Evolutionary conservation across 2,329 filamentous ascomycete species (phyloP).

Genomic region (Monilinia laxa): DNA sequence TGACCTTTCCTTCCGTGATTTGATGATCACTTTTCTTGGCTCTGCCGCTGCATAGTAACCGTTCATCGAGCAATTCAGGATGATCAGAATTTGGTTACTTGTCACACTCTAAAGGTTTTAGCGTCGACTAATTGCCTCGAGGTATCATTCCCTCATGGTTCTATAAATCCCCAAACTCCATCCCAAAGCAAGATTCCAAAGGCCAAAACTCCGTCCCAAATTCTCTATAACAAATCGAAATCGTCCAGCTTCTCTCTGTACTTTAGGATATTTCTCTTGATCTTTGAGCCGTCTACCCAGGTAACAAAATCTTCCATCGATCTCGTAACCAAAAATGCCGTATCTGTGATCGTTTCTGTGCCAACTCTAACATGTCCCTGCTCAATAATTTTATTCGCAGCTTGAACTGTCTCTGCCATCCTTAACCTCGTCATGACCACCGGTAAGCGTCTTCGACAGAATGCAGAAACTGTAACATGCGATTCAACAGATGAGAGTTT

Average conservation of each 20-base stretch:
- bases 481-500: conserved; percentile 85
- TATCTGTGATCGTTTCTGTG: conserved; percentile 85
- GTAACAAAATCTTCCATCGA: conserved; percentile 96
- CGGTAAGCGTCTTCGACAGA: conserved; percentile 78
- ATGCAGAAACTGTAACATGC: conserved; percentile 82
- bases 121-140: neutral
- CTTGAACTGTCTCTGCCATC: conserved; percentile 89
- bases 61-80: neutral
- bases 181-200: conserved; percentile 4
- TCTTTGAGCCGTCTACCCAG: conserved; percentile 94
- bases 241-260: conserved; percentile 95
- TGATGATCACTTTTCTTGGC: neutral
- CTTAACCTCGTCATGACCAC: conserved; percentile 87
- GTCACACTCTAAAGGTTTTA: neutral
- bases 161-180: neutral
- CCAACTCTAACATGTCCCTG: conserved; percentile 92
- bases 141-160: neutral
- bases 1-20: too few species aligned
- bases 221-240: conserved; percentile 76
- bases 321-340: conserved; percentile 83
- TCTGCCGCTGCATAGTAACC: neutral
- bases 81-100: neutral
- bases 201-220: conserved; percentile 15
- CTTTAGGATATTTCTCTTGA: conserved; percentile 93
- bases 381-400: conserved; percentile 84